Evolutionary conservation across 768 basidiomycete genomes (phyloP).

Genomic region (Podaxis pistillaris): DNA sequence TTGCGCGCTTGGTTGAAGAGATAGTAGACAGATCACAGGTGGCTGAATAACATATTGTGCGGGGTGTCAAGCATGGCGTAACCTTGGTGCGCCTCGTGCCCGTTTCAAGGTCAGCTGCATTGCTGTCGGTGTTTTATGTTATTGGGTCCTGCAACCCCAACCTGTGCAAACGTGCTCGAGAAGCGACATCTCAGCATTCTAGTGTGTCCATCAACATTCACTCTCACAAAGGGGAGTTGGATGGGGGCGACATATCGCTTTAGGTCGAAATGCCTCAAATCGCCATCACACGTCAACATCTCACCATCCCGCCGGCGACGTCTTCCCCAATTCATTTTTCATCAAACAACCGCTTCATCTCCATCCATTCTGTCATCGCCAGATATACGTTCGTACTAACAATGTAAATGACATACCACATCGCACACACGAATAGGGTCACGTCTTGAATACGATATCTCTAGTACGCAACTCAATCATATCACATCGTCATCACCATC

Average conservation of each 20-base stretch:
- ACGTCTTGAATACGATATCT: not conserved
- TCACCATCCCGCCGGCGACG: not conserved
- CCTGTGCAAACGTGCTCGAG: not conserved
- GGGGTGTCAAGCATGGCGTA: not conserved
- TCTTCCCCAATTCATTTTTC: not conserved
- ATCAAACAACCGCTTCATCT: not conserved
- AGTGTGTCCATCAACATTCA: not conserved
- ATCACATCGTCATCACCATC: not conserved
- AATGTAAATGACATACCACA: not conserved
- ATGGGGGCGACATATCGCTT: not conserved
- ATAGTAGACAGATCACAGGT: not conserved
- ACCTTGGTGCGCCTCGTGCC: not conserved
- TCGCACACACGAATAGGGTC: not conserved
- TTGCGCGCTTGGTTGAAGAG: not conserved
- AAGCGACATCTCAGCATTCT: not conserved
- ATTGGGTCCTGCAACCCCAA: no score
- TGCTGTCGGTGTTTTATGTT: no score
- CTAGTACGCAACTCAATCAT: not conserved
- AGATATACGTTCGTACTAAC: not conserved
- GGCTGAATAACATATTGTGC: not conserved
- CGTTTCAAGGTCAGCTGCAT: no score
- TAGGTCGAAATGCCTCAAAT: not conserved
- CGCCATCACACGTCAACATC: not conserved
- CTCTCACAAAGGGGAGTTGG: not conserved
- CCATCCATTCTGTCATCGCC: not conserved